Conservation (phyloP, 306 rosid genomes). For the Biancaea sappan region DNA sequence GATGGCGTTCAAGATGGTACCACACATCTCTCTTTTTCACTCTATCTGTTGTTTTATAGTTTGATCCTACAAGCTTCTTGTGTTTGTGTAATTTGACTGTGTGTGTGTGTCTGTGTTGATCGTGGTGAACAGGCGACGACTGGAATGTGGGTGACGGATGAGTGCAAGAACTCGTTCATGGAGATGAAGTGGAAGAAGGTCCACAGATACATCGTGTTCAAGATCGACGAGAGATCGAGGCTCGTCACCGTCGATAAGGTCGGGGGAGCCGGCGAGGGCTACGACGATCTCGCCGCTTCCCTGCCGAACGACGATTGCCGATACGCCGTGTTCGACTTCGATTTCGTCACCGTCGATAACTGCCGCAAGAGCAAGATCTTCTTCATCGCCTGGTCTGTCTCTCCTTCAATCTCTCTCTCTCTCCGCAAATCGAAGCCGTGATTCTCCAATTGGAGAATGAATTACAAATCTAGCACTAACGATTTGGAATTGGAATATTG, state of each 20-base stretch:
- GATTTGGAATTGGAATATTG: background rate
- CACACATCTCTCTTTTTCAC: background rate
- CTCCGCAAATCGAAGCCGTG: background rate
- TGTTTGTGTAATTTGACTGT: no score
- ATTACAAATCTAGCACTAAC: background rate
- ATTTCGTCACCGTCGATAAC: constrained; percentile 95
- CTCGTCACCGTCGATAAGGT: constrained; percentile 93
- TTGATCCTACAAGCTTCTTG: no score
- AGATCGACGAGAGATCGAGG: constrained; percentile 88
- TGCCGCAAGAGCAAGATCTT: constrained; percentile 99
- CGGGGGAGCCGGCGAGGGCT: constrained; percentile 86
- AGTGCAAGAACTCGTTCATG: constrained; percentile 95
- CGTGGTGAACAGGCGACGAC: constrained; percentile 71
- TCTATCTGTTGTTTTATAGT: background rate
- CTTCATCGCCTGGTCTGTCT: constrained; percentile 87
- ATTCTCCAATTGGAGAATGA: background rate
- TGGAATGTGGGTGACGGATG: constrained; percentile 99
- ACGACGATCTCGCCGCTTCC: constrained; percentile 83
- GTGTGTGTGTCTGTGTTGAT: background rate
- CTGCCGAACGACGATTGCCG: constrained; percentile 89
- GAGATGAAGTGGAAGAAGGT: constrained; percentile 99
- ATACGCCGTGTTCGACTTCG: constrained; percentile 96
- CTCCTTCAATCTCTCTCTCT: background rate
- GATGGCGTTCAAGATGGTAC: constrained; percentile 99
- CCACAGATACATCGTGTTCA: constrained; percentile 86